Base-by-base conservation (phyloP, 371 early-diverging fungal genomes). In the Mortierella sp. region DNA sequence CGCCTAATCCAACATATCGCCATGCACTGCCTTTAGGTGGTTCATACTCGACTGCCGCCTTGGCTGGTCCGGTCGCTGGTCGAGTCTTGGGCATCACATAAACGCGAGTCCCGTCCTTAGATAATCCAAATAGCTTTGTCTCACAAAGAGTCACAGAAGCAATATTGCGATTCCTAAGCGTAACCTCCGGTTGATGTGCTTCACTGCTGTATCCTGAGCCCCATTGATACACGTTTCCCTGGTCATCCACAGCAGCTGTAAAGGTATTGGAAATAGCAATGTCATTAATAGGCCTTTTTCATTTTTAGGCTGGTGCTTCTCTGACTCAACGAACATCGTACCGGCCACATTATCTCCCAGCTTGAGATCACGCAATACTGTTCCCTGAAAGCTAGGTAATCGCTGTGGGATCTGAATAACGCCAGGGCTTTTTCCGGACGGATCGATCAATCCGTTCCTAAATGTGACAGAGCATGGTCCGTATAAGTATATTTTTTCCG, bases 151-250 rank as follows among this genome's bases (percentile, higher is more conserved):
- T 55, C 17, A 83, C 72, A 35, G 63, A 66, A 0, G 54, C 40
- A 45, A 83, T 81, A 45, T 83, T 64, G 54, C 82, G 68, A 57
- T 80, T 70, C 59, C 34, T 61, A 12, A 83, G 61, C 0, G 83
- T 83, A 1, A 70, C 31, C 8, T 74, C 77, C 28, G 70, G 82
- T 58, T 51, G 64, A 64, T 71, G 76, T 6, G 68, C 40, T 7
- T 53, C 54, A 29, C 68, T 65, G 57, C 59, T 72, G 56, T 67
- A 81, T 66, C 82, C 76, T 32, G 68, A 22, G 17, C 84, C 84
- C 84, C 84, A 83, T 32, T 83, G 84, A 31, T 75, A 83, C 3
- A 83, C 69, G 40, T 77, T 74, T 55, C 84, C 84, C 15, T 81
- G 64, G 7, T 77, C 68, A 23, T 81, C 82, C 40, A 81, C 84